Evolutionary conservation across 305 asterid genomes (phyloP), one percentile per base, ranked within the genome.

Genomic region (Coffea humblotiana): DNA sequence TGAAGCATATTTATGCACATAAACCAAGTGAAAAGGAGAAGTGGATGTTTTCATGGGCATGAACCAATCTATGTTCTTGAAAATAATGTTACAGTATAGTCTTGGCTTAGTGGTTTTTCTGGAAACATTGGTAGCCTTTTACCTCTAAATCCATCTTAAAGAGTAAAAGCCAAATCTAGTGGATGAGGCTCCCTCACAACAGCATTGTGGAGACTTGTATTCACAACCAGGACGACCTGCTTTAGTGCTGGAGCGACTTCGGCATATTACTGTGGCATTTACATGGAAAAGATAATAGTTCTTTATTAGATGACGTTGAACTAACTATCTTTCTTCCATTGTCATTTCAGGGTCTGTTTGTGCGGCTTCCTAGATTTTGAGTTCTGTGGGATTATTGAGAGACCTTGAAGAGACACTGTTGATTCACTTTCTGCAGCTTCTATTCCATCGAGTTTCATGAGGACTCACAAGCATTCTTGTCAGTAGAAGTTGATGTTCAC

Each of bases 331-430:
- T 9, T 37, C 69, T 2, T 61, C 45, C 32, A 51, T 12, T 61
- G 32, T 60, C 60, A 43, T 80, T 52, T 29, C 83, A 80, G 83
- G 83, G 15, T 75, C 83, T 68, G 49, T 80, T 68, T 80, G 83
- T 40, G 76, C 76, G 25, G 74, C 83, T 43, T 80, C 80, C n/a
- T 80, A 40, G 77, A 75, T 56, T 27, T 48, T 54, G 32, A 27
- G 16, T 23, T 5, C 6, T 40, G 43, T 40, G 43, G 43, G 43
- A 40, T 40, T 40, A 40, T 40, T 40, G 43, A 40, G 43, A 40
- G 43, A 40, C 43, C 43, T 40, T 40, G 37, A 8, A 77, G 67
- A 16, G n/a, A n/a, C 14, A 3, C 43, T 40, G 43, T 40, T 3
- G 43, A 3, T 40, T 40, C 3, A 32, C 11, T 8, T 29, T 69